Percentiles rank a stretch among this genome's conserved stretches.
Evolutionary conservation across 179 eudicot genomes (phyloP).

Genomic region (Spinacia oleracea): DNA sequence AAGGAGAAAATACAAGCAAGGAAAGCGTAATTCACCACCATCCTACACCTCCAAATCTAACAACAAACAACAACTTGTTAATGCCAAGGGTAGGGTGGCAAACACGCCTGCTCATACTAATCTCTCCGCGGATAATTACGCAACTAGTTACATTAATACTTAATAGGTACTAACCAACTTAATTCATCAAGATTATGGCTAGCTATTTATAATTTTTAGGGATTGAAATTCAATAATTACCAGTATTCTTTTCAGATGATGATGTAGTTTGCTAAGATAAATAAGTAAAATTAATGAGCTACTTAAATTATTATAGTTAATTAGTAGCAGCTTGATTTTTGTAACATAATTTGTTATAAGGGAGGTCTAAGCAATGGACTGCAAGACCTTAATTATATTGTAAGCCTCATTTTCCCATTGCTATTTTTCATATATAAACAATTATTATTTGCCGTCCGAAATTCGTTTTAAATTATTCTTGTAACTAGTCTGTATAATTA

Average conservation of each 20-base stretch:
- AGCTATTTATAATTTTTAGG: not conserved
- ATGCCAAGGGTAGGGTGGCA: conserved; percentile 4
- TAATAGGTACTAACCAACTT: conserved; percentile 3
- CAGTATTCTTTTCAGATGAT: conserved; percentile 11
- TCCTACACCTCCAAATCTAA: conserved; percentile 20
- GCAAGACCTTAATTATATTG: not conserved
- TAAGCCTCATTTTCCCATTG: not conserved
- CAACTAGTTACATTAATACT: conserved; percentile 9
- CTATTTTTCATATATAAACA: not conserved
- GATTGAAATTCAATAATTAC: not conserved
- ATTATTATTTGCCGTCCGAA: no score
- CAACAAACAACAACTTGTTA: conserved; percentile 23
- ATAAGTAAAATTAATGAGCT: conserved; percentile 1
- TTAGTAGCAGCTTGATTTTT: conserved; percentile 2
- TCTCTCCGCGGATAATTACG: conserved; percentile 3
- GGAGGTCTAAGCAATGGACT: not conserved
- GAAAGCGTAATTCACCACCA: conserved; percentile 16
- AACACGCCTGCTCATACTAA: conserved; percentile 7
- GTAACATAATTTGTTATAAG: not conserved
- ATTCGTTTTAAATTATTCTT: not conserved
- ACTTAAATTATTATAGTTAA: not conserved
- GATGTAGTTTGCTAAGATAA: not conserved
- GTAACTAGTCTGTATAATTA: not conserved
- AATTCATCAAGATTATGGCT: not conserved
- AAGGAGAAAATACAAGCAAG: conserved; percentile 28